Base-by-base conservation (phyloP, 176 grass and related monocot genomes). In the Triticum monococcum region DNA sequence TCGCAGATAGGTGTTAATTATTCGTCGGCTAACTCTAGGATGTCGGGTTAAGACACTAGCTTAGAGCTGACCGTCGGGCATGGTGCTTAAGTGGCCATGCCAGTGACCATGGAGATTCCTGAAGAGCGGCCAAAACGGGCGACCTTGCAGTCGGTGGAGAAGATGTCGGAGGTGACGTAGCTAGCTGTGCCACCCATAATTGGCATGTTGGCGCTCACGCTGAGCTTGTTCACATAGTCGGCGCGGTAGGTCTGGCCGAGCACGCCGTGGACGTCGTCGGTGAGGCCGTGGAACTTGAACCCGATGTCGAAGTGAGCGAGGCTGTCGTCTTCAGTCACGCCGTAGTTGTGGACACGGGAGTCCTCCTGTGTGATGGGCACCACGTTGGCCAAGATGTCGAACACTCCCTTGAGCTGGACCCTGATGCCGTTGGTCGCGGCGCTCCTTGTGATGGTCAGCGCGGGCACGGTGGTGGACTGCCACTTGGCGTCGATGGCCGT, bases 191-290 rank as follows among this genome's bases (percentile, higher is more conserved):
- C 88, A 3, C 85, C 83, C 93, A 95, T 91, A 30, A 91, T 25
- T 0, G 94, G 91, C 89, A 95, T 93, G 7, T 50, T 91, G 14
- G 85, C 60, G 1, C 7, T 85, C 8, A 95, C 82, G 17, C 80
- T 69, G 9, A 93, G 64, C 25, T 78, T 86, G 87, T 86, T 95
- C 25, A 93, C 72, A 41, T 95, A 95, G 57, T 93, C 76, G 0
- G 86, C 28, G 24, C 91, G 75, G 41, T 93, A 96, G 1, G 91
- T 93, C 62, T 95, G 91, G 4, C 93, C 91, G 3, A 95, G 91
- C 2, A 95, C 93, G 1, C 91, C 93, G 25, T 95, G 84, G 0
- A 91, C 91, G 2, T 91, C 81, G 3, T 85, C 66, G 33, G 71
- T 75, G 36, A 96, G 91, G 37, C 83, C 30, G 26, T 86, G 24